Evolutionary conservation across 768 basidiomycete species (phyloP).

Genomic region (Lactarius hengduanensis): DNA sequence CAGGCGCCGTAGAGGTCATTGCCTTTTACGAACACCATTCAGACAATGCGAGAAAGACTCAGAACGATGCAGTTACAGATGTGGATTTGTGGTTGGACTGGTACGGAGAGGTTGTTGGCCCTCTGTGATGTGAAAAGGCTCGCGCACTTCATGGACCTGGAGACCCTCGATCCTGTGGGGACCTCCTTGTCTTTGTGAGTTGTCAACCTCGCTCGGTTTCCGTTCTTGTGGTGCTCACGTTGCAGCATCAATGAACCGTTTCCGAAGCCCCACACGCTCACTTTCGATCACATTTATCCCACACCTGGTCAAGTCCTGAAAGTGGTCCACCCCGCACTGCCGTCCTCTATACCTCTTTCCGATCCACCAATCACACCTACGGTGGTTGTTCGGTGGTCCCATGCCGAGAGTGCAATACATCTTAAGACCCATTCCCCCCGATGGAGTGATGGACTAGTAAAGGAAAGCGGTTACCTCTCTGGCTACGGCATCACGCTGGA

Average conservation of each 20-base stretch:
- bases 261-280: conserved; percentile 50
- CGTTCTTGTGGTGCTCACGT: conserved; percentile 6
- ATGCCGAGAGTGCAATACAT: conserved; percentile 65
- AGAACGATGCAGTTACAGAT: conserved; percentile 16
- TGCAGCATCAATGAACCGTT: conserved; percentile 32
- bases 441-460: conserved; percentile 27
- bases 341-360: conserved; percentile 72
- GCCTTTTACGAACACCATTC: conserved; percentile 79
- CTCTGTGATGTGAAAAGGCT: conserved; percentile 68
- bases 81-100: conserved; percentile 74
- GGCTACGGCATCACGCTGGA: conserved; percentile 93
- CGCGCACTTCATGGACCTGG: conserved; percentile 48
- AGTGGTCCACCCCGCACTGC: conserved; percentile 59
- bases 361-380: conserved; percentile 60
- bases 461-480: conserved; percentile 51
- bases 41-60: conserved; percentile 33
- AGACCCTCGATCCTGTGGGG: conserved; percentile 46
- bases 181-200: conserved; percentile 35
- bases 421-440: conserved; percentile 63
- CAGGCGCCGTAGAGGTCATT: conserved; percentile 54
- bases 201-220: background rate
- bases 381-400: conserved; percentile 44
- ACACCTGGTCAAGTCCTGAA: conserved; percentile 47
- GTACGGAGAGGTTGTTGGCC: conserved; percentile 70
- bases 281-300: conserved; percentile 78